Evolutionary conservation across 208 protist species (phyloP).

Genomic region (Borovskyia barvae): DNA sequence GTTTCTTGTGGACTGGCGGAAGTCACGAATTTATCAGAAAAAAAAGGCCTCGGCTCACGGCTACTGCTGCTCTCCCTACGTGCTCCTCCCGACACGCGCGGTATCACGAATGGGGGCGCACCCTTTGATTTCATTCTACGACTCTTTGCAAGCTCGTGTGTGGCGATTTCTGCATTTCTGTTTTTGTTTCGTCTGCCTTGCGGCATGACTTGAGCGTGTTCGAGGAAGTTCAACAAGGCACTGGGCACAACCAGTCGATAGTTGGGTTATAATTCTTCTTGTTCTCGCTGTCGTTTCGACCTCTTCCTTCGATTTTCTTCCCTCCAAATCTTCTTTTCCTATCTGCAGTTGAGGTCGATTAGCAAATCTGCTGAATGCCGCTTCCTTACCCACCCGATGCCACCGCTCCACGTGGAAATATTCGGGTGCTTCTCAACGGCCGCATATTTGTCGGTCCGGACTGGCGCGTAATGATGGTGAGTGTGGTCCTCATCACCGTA

Average conservation of each 20-base stretch:
- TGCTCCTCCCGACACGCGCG: too few species aligned
- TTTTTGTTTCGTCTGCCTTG: slow-evolving; percentile 6
- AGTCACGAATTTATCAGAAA: too few species aligned
- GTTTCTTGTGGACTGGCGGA: too few species aligned
- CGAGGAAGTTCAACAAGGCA: too few species aligned
- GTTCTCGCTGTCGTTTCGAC: not conserved
- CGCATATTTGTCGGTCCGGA: slow-evolving; percentile 64
- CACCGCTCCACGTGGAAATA: slow-evolving; percentile 33
- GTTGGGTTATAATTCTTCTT: too few species aligned
- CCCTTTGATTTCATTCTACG: too few species aligned
- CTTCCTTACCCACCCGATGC: not conserved
- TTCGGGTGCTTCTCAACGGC: slow-evolving; percentile 38
- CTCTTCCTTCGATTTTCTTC: not conserved
- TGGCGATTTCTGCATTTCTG: not conserved
- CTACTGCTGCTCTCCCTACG: too few species aligned
- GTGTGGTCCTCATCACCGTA: slow-evolving; percentile 35
- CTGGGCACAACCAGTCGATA: too few species aligned
- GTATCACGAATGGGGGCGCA: too few species aligned
- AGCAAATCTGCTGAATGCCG: slow-evolving; percentile 7
- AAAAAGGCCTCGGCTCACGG: too few species aligned
- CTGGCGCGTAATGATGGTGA: slow-evolving; percentile 40
- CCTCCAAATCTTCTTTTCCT: not conserved
- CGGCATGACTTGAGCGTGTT: too few species aligned
- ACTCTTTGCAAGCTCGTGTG: too few species aligned
- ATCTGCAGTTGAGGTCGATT: not conserved